phyloP scores from a whole-genome alignment of 306 rosid species.

The Abrus precatorius region DNA sequence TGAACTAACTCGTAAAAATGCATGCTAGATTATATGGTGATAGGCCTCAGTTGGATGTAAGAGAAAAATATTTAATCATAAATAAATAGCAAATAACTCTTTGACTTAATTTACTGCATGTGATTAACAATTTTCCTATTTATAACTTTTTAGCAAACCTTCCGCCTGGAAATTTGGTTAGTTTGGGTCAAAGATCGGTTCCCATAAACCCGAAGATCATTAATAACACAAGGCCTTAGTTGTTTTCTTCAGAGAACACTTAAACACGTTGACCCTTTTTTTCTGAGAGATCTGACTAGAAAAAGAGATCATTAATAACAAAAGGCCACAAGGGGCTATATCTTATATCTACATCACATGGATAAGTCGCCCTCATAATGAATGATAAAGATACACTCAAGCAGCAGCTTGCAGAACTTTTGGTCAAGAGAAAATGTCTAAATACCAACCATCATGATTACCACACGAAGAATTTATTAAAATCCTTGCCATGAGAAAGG shows the following conservation, averaged over 20 bases:
- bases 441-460: neutral
- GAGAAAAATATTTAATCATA: neutral
- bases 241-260: slow-evolving; percentile 2
- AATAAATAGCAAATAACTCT: neutral
- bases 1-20: no score
- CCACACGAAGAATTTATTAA: neutral
- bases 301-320: neutral
- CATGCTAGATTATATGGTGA: neutral
- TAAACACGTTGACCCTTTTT: slow-evolving; percentile 6
- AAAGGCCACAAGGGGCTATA: neutral
- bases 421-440: neutral
- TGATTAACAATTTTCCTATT: neutral
- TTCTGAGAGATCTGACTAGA: slow-evolving; percentile 29
- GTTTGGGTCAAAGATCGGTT: neutral
- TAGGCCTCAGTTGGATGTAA: neutral
- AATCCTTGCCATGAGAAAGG: slow-evolving; percentile 7
- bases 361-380: neutral
- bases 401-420: neutral
- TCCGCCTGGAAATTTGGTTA: neutral
- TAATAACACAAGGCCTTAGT: no score
- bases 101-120: slow-evolving; percentile 13
- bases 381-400: neutral
- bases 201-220: neutral
- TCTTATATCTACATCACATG: neutral
- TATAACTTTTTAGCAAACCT: neutral